Conservation (phyloP, 129 eudicot genomes). For the Flaveria trinervia region DNA sequence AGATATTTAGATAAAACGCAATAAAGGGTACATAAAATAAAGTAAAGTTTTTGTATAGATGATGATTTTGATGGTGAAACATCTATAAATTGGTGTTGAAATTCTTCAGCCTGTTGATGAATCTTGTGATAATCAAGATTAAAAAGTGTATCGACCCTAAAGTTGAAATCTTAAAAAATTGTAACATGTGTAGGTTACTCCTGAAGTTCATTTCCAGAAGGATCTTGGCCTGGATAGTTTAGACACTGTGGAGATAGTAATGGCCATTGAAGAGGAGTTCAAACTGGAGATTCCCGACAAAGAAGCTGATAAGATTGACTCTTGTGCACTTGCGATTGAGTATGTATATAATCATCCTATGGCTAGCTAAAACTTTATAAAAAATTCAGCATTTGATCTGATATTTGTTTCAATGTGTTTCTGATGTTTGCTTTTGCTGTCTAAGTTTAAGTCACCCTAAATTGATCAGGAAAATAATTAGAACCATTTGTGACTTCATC, state of each 20-base stretch:
- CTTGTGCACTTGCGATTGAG: constrained; percentile 82
- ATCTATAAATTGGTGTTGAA: background rate
- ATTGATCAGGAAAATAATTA: constrained; percentile 33
- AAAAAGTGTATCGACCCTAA: constrained; percentile 3
- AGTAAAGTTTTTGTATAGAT: background rate
- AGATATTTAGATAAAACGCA: background rate
- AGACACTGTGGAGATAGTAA: constrained; percentile 86
- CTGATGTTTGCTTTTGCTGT: constrained; percentile 29
- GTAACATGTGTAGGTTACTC: constrained; percentile 64
- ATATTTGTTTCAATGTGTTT: constrained; percentile 20
- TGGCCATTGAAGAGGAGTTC: constrained; percentile 97
- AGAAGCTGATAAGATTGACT: constrained; percentile 97
- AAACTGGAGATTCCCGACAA: constrained; percentile 93
- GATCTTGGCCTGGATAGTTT: constrained; percentile 93
- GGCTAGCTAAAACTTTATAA: constrained; percentile 53
- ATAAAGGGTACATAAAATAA: background rate
- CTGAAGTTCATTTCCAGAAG: constrained; percentile 90
- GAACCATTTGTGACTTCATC: constrained; percentile 39
- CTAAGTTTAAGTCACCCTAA: constrained; percentile 22
- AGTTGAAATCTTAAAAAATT: background rate
- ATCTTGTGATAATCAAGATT: background rate
- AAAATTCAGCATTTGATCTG: constrained; percentile 11
- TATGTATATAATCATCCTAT: constrained; percentile 78
- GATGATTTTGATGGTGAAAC: background rate
- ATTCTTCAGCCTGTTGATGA: background rate